Conservation (phyloP, 179 eudicot species). For the Corrigiola litoralis region DNA sequence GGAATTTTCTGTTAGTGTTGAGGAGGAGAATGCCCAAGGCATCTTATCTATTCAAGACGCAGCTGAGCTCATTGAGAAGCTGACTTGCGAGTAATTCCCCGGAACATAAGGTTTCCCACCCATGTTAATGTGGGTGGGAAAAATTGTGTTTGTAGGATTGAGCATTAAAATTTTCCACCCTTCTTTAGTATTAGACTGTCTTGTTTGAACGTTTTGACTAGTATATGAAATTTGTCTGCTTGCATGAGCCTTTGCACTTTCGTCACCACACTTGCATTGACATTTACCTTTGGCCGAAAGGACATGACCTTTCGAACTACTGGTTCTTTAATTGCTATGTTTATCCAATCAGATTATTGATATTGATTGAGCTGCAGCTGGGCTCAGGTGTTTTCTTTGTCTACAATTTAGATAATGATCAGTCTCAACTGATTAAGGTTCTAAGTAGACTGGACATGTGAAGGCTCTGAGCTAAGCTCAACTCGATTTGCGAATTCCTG, state of each 20-base stretch:
- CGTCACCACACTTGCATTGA: not conserved
- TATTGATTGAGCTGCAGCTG: too few relatives aligned
- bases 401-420: not conserved
- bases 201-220: slow-evolving; percentile 16
- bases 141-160: slow-evolving; percentile 14
- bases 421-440: too few relatives aligned
- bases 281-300: not conserved
- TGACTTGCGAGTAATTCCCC: not conserved
- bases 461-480: too few relatives aligned
- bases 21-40: slow-evolving; percentile 36
- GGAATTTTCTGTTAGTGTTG: slow-evolving; percentile 30
- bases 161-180: not conserved
- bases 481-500: too few relatives aligned
- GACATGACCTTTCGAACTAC: too few relatives aligned
- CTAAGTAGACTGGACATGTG: too few relatives aligned
- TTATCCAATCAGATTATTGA: too few relatives aligned
- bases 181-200: not conserved
- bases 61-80: slow-evolving; percentile 37
- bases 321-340: too few relatives aligned
- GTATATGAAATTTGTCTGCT: slow-evolving; percentile 14
- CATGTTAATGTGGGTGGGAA: slow-evolving; percentile 9
- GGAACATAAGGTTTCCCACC: slow-evolving; percentile 1
- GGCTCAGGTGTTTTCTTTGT: not conserved
- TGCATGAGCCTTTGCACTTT: slow-evolving; percentile 1
- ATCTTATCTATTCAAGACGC: slow-evolving; percentile 39